phyloP scores from a whole-genome alignment of 179 eudicot species.

The Nepenthes alata region DNA sequence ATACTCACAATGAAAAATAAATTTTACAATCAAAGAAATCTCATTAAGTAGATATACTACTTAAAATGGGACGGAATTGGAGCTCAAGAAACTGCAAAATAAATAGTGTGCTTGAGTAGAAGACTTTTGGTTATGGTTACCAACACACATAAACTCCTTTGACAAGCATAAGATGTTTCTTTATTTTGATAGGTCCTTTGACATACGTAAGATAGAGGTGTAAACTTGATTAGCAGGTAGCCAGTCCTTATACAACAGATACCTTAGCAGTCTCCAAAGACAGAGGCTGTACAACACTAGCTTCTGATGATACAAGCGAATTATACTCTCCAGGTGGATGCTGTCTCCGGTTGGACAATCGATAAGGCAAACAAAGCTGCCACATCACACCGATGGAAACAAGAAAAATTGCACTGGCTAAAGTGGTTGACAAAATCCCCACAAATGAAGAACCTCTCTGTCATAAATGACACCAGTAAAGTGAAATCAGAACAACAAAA shows the following conservation, averaged over 20 bases:
- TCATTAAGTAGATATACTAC: too few species aligned
- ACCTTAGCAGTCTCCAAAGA: constrained; percentile 42
- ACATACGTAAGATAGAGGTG: neutral
- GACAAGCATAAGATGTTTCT: too few species aligned
- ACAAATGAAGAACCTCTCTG: constrained; percentile 49
- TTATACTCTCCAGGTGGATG: constrained; percentile 13
- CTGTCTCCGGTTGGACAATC: constrained; percentile 29
- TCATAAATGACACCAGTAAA: constrained; percentile 14
- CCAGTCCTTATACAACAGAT: neutral
- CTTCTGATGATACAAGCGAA: constrained; percentile 25
- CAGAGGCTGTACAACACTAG: constrained; percentile 15
- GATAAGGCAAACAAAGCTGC: constrained; percentile 38
- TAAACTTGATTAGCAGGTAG: neutral
- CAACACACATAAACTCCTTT: too few species aligned
- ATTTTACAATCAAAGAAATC: too few species aligned
- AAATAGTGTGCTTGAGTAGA: too few species aligned
- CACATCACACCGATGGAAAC: constrained; percentile 43
- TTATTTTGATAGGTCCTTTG: neutral
- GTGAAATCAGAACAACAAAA: too few species aligned
- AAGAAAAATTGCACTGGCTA: constrained; percentile 46
- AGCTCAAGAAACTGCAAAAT: too few species aligned
- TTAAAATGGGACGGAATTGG: too few species aligned
- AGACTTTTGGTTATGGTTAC: too few species aligned
- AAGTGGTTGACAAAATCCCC: constrained; percentile 30
- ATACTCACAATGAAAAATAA: too few species aligned